Percentiles rank a stretch among this genome's conserved stretches.
phyloP scores from a whole-genome alignment of 768 basidiomycete genomes.

The Kwoniella europaea region DNA sequence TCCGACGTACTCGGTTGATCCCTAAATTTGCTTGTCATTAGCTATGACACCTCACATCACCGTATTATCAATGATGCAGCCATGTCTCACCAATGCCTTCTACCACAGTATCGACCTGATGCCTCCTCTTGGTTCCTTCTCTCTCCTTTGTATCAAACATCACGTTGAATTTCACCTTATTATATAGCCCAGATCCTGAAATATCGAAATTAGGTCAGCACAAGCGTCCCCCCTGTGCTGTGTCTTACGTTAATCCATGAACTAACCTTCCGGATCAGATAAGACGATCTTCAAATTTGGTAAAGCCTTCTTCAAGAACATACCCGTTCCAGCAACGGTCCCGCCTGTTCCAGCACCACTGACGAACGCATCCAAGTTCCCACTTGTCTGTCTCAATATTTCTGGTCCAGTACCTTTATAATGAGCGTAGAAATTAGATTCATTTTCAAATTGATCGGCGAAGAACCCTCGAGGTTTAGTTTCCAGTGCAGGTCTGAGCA shows the following conservation, averaged over 20 bases:
- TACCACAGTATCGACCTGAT: conserved; percentile 84
- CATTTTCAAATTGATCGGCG: conserved; percentile 97
- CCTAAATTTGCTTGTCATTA: conserved; percentile 28
- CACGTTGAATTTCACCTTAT: conserved; percentile 92
- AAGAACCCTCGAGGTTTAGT: conserved; percentile 74
- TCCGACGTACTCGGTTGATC: conserved; percentile 69
- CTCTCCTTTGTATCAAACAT: conserved; percentile 93
- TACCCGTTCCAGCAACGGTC: conserved; percentile 84
- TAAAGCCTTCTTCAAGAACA: conserved; percentile 76
- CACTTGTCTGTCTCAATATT: conserved; percentile 90
- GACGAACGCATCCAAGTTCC: conserved; percentile 80
- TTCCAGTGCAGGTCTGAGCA: conserved; percentile 33
- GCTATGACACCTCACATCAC: too few relatives aligned
- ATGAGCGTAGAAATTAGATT: conserved; percentile 87
- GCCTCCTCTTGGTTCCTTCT: conserved; percentile 82
- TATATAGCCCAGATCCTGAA: conserved; percentile 81
- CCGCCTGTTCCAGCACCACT: conserved; percentile 97
- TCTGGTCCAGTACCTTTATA: conserved; percentile 89
- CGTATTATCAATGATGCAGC: neutral
- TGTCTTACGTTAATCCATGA: neutral
- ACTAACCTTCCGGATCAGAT: conserved; percentile 77
- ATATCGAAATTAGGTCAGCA: too few relatives aligned
- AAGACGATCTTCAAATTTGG: conserved; percentile 72
- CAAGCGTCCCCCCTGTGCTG: too few relatives aligned
- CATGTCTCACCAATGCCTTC: conserved; percentile 66